phyloP scores from a whole-genome alignment of 192 early-diverging fungal genomes.

The Obelidium mucronatum region DNA sequence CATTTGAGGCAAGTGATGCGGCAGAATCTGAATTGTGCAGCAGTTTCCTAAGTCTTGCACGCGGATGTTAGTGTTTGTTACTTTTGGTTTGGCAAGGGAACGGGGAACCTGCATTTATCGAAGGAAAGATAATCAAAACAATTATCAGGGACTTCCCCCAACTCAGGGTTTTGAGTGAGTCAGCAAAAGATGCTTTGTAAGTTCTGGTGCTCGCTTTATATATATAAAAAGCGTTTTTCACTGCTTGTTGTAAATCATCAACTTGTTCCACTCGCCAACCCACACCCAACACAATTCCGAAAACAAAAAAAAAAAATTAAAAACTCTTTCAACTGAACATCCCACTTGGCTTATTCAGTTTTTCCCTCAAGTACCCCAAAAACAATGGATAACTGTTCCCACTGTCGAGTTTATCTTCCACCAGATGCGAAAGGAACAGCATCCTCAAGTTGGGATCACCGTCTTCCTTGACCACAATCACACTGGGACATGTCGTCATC shows the following conservation, averaged over 20 bases:
- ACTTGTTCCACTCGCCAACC: background rate
- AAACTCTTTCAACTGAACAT: slow-evolving; percentile 11
- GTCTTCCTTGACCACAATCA: slow-evolving; percentile 93
- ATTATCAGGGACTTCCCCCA: background rate
- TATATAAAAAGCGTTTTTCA: too few species aligned
- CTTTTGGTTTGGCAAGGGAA: too few species aligned
- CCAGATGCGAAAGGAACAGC: slow-evolving; percentile 85
- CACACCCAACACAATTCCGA: background rate
- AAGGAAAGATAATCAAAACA: background rate
- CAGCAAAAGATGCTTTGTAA: too few species aligned
- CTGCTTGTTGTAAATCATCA: too few species aligned
- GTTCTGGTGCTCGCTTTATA: too few species aligned
- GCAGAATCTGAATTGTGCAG: too few species aligned
- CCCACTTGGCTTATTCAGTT: slow-evolving; percentile 21
- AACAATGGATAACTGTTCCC: slow-evolving; percentile 61
- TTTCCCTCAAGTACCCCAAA: slow-evolving; percentile 38
- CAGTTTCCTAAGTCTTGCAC: too few species aligned
- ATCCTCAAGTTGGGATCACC: slow-evolving; percentile 82
- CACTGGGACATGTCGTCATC: slow-evolving; percentile 72
- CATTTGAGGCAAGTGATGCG: too few species aligned
- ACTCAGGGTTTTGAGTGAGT: too few species aligned
- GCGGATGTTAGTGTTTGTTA: too few species aligned
- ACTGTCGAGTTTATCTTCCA: slow-evolving; percentile 89
- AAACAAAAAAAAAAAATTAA: too few species aligned
- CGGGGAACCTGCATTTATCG: too few species aligned